Conservation (phyloP, 352 stramenopile species). For the Pythium dissimile region DNA sequence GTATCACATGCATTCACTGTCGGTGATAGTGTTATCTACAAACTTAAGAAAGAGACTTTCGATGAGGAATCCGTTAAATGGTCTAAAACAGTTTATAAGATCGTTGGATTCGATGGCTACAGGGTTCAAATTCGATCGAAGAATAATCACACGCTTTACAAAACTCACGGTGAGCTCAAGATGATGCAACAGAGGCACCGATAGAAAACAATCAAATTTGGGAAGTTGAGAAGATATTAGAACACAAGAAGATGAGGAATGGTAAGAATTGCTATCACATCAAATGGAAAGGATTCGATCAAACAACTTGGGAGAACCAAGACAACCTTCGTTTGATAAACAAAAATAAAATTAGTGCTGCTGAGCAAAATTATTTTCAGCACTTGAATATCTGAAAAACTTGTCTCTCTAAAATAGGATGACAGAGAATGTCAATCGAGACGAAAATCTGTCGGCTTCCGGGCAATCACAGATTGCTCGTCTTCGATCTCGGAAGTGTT, state of each 20-base stretch:
- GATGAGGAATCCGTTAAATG: constrained; percentile 24
- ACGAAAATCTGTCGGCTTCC: too few species aligned
- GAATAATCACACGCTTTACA: constrained; percentile 29
- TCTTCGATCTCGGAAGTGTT: too few species aligned
- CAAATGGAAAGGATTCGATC: constrained; percentile 14
- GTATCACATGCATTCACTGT: background rate
- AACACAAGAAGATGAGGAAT: constrained; percentile 18
- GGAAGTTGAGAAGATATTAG: constrained; percentile 18
- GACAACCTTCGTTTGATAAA: constrained; percentile 8
- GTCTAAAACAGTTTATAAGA: constrained; percentile 12
- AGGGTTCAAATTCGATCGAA: constrained; percentile 24
- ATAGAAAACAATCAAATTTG: constrained; percentile 23
- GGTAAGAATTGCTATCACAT: constrained; percentile 13
- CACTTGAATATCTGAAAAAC: too few species aligned
- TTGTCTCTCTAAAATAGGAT: too few species aligned
- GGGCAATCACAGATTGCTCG: too few species aligned
- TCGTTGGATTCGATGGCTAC: constrained; percentile 27
- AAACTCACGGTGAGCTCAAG: constrained; percentile 24
- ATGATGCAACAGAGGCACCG: constrained; percentile 16
- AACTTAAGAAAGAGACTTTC: constrained; percentile 13
- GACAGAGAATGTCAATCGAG: too few species aligned
- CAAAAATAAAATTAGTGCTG: constrained; percentile 12
- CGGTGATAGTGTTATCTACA: constrained; percentile 1
- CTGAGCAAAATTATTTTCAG: constrained; percentile 4
- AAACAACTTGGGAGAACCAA: constrained; percentile 4